Percentiles rank a stretch among this genome's conserved stretches.
These are phyloP conservation scores for Diddensiella transvaalensis DNA, from an alignment of 805 yeast genomes.

Conservation along the genomic window DNA sequence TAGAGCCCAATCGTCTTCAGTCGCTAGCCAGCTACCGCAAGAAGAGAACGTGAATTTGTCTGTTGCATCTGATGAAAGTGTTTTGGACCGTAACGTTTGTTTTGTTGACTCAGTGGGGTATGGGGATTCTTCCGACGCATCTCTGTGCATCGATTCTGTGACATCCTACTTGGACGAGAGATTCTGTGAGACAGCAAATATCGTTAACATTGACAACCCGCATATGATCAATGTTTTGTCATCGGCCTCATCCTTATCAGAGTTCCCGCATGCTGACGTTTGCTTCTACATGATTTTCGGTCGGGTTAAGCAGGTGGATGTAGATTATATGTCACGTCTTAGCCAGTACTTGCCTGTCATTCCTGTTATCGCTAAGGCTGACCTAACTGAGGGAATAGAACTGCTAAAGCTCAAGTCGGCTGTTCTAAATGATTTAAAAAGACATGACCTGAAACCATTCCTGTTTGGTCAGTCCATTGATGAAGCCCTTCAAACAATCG, in stretches of 20 bases:
- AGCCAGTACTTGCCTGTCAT: slow-evolving; percentile 23
- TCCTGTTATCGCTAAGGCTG: slow-evolving; percentile 24
- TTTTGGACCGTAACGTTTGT: slow-evolving; percentile 24
- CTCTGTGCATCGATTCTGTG: slow-evolving; percentile 20
- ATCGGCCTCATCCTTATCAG: slow-evolving; percentile 22
- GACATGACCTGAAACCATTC: slow-evolving; percentile 22
- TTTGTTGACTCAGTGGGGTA: slow-evolving; percentile 26
- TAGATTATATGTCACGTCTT: slow-evolving; percentile 20
- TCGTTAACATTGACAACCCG: slow-evolving; percentile 22
- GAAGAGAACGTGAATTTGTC: background rate
- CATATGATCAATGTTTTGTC: slow-evolving; percentile 21
- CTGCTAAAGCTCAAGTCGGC: slow-evolving; percentile 14
- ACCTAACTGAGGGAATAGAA: slow-evolving; percentile 7
- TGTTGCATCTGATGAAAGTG: slow-evolving; percentile 14
- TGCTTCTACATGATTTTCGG: slow-evolving; percentile 23
- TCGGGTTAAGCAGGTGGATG: slow-evolving; percentile 19
- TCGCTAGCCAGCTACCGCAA: too few species aligned
- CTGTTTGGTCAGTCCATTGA: slow-evolving; percentile 19
- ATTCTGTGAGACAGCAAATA: slow-evolving; percentile 22
- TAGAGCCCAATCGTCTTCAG: background rate
- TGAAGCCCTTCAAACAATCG: slow-evolving; percentile 18
- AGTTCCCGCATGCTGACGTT: slow-evolving; percentile 25
- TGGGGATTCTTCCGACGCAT: slow-evolving; percentile 16
- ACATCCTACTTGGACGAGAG: slow-evolving; percentile 23
- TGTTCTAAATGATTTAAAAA: slow-evolving; percentile 17